Percentiles rank a stretch among this genome's conserved stretches.
phyloP scores from a whole-genome alignment of 257 asterid species.

The Mitragyna speciosa region DNA sequence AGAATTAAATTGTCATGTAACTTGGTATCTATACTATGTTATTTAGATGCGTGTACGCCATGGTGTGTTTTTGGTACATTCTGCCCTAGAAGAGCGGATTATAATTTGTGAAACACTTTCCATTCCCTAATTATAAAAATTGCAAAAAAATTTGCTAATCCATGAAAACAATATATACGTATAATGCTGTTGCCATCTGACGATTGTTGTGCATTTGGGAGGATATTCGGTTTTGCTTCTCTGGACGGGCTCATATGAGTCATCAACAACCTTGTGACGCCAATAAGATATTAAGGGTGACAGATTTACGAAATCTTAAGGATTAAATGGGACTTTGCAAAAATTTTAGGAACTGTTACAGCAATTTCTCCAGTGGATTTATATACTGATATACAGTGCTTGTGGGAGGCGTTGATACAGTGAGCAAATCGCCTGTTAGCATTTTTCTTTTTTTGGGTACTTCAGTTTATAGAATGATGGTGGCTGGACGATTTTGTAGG shows the following conservation, averaged over 20 bases:
- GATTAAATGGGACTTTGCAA: not conserved
- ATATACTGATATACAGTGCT: too few relatives aligned
- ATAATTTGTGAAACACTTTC: not conserved
- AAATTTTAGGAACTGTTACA: not conserved
- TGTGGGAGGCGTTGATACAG: not conserved
- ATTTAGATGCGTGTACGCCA: not conserved
- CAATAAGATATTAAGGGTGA: not conserved
- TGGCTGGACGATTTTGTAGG: constrained; percentile 23
- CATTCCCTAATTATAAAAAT: not conserved
- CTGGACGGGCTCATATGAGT: not conserved
- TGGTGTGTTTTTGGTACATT: not conserved
- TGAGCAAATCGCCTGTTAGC: not conserved
- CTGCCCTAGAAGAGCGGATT: not conserved
- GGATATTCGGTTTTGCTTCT: not conserved
- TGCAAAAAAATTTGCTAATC: too few relatives aligned
- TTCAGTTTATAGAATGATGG: constrained; percentile 5
- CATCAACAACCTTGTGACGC: not conserved
- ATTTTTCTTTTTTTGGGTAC: not conserved
- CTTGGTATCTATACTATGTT: not conserved
- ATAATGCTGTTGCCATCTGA: not conserved
- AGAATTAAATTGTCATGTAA: not conserved
- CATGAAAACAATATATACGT: too few relatives aligned
- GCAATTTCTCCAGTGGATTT: not conserved
- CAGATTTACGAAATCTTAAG: not conserved
- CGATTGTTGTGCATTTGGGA: not conserved